These are phyloP conservation scores for Magnaporthiopsis poae DNA, from an alignment of 2,329 filamentous ascomycete genomes.

Conservation along the genomic window DNA sequence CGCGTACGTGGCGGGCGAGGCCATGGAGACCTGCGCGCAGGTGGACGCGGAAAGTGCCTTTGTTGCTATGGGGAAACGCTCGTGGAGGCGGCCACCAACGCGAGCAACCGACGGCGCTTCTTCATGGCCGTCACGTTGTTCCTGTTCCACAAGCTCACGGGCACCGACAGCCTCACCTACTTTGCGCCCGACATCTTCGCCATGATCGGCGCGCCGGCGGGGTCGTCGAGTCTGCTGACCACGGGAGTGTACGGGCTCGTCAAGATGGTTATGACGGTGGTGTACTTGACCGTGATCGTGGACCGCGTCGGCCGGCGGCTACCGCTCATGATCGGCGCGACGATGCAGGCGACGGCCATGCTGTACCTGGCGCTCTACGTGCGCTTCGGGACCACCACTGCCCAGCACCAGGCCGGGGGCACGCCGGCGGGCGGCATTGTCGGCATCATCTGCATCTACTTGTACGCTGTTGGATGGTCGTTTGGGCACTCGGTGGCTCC, in stretches of 20 bases:
- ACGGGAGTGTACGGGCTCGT: slow-evolving; percentile 11
- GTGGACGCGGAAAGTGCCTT: slow-evolving; percentile 23
- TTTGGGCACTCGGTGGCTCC: slow-evolving; percentile 16
- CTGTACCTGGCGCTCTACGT: slow-evolving; percentile 24
- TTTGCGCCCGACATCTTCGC: slow-evolving; percentile 30
- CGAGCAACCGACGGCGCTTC: slow-evolving; percentile 19
- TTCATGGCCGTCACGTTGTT: slow-evolving; percentile 19
- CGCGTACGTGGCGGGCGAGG: slow-evolving; percentile 28
- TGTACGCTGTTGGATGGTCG: slow-evolving; percentile 21
- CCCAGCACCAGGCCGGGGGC: not conserved
- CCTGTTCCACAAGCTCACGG: slow-evolving; percentile 32
- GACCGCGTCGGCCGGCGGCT: slow-evolving; percentile 21
- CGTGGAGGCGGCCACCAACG: slow-evolving; percentile 17
- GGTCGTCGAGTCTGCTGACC: slow-evolving; percentile 14
- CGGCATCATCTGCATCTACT: slow-evolving; percentile 20
- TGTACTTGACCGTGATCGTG: slow-evolving; percentile 23
- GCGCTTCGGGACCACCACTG: slow-evolving; percentile 19
- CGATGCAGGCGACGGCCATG: slow-evolving; percentile 17
- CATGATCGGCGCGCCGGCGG: slow-evolving; percentile 26
- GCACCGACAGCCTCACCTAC: slow-evolving; percentile 31
- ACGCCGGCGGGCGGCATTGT: slow-evolving; percentile 7
- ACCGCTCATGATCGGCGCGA: slow-evolving; percentile 18
- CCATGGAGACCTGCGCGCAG: slow-evolving; percentile 26
- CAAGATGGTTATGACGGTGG: slow-evolving; percentile 17
- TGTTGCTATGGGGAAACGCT: too few species aligned